A percentile compares a stretch with the other conserved stretches of the same genome.
Conservation (phyloP, 2,329 filamentous ascomycete genomes). For the Talaromyces atroroseus region DNA sequence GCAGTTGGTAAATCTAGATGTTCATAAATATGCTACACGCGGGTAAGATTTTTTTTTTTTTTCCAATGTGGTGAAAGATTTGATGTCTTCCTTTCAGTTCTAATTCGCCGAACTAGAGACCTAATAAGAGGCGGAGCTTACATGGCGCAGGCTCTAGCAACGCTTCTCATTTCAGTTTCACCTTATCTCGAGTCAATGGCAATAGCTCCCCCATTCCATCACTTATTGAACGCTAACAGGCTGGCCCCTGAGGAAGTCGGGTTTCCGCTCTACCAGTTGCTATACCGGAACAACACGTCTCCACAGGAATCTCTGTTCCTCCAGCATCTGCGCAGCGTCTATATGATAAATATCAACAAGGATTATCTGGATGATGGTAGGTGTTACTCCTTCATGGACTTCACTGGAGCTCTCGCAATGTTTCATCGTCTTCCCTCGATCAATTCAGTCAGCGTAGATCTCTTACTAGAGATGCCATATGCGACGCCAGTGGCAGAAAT, state of each 20-base stretch:
- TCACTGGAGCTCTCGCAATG: constrained; percentile 12
- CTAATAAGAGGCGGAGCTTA: background rate
- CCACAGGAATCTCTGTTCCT: constrained; percentile 11
- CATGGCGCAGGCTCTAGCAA: constrained; percentile 18
- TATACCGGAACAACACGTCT: constrained; percentile 8
- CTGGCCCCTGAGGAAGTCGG: background rate
- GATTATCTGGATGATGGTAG: background rate
- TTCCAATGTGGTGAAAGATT: background rate
- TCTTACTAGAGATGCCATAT: constrained; percentile 6
- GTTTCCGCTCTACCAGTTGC: constrained; percentile 16
- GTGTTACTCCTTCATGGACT: constrained; percentile 13
- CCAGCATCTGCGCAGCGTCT: constrained; percentile 15
- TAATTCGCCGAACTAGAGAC: background rate
- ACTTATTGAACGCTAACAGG: background rate
- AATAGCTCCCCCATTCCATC: constrained; percentile 8
- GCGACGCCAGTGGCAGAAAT: background rate
- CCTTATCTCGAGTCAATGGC: constrained; percentile 17
- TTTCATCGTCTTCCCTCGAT: constrained; percentile 19
- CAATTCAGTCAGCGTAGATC: constrained; percentile 16
- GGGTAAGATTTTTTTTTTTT: background rate
- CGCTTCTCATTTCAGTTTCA: constrained; percentile 19
- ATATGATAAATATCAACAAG: constrained; percentile 11
- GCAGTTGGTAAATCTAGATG: constrained; percentile 4
- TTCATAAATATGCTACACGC: background rate
- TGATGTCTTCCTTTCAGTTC: background rate